These are phyloP conservation scores for Colletotrichum zoysiae DNA, from an alignment of 2,329 filamentous ascomycete species.

Conservation along the genomic window DNA sequence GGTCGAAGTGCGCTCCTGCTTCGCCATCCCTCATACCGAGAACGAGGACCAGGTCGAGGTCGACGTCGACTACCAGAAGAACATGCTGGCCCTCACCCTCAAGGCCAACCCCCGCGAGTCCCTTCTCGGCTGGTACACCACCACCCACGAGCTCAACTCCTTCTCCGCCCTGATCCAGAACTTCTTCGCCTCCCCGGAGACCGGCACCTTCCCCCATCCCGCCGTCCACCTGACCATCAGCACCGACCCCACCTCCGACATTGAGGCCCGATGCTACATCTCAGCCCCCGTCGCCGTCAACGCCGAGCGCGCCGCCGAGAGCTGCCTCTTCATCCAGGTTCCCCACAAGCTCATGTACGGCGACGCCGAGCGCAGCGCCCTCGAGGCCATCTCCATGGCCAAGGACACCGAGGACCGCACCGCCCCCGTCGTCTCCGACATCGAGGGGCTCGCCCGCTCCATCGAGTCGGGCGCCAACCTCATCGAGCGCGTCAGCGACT, in stretches of 20 bases:
- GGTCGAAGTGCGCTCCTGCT: constrained; percentile 95
- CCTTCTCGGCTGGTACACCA: constrained; percentile 98
- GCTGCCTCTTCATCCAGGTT: constrained; percentile 96
- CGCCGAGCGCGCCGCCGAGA: constrained; percentile 93
- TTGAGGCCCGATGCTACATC: constrained; percentile 94
- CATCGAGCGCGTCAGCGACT: constrained; percentile 90
- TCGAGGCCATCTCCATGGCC: constrained; percentile 87
- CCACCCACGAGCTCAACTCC: constrained; percentile 95
- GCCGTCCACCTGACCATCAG: constrained; percentile 96
- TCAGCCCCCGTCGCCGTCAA: constrained; percentile 95
- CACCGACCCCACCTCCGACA: constrained; percentile 87
- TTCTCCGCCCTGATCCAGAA: constrained; percentile 99
- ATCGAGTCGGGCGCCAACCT: constrained; percentile 90
- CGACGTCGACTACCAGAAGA: constrained; percentile 99
- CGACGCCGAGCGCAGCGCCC: constrained; percentile 73
- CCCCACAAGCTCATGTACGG: constrained; percentile 94
- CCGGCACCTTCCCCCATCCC: constrained; percentile 97
- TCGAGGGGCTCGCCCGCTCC: constrained; percentile 88
- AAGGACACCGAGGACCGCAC: constrained; percentile 82
- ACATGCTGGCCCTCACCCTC: constrained; percentile 95
- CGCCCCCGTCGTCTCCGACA: constrained; percentile 83
- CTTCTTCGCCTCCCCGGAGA: constrained; percentile 97
- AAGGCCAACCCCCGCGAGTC: constrained; percentile 95
- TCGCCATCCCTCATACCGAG: constrained; percentile 98
- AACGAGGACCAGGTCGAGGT: constrained; percentile 99